phyloP scores from a whole-genome alignment of 352 stramenopile genomes.

The Halophytophthora batemanensis region DNA sequence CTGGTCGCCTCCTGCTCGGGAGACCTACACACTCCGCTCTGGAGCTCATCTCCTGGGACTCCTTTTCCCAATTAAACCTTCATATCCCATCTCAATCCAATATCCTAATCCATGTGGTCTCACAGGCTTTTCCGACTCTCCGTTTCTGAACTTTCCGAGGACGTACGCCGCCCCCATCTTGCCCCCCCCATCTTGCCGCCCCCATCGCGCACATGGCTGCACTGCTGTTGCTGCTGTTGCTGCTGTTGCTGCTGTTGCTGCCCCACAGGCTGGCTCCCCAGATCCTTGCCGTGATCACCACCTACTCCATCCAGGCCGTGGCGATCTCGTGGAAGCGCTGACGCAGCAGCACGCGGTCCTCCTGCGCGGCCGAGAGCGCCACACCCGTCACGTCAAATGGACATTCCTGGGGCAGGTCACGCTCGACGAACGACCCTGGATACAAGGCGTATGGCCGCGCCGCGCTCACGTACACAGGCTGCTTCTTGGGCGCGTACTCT shows the following conservation, averaged over 20 bases:
- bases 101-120: too few relatives aligned
- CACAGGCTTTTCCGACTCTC: too few relatives aligned
- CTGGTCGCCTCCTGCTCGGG: too few relatives aligned
- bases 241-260: too few relatives aligned
- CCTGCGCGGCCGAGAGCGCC: slow-evolving; percentile 33
- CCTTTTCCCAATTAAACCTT: too few relatives aligned
- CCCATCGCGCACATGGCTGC: neutral
- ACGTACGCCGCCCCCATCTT: neutral
- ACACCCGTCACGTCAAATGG: slow-evolving; percentile 49
- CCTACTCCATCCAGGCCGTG: slow-evolving; percentile 26
- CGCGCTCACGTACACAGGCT: slow-evolving; percentile 45
- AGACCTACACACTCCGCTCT: too few relatives aligned
- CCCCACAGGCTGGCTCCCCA: too few relatives aligned
- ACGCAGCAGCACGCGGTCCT: slow-evolving; percentile 34
- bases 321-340: slow-evolving; percentile 49
- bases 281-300: too few relatives aligned
- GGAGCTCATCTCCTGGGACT: too few relatives aligned
- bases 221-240: neutral
- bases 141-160: too few relatives aligned
- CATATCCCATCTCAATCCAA: too few relatives aligned
- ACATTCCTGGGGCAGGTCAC: slow-evolving; percentile 46
- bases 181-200: too few relatives aligned
- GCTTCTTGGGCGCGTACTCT: slow-evolving; percentile 35
- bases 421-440: slow-evolving; percentile 38
- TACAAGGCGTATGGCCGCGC: slow-evolving; percentile 50